Conservation (phyloP, 176 grass and related monocot genomes). For the Elaeis guineensis region DNA sequence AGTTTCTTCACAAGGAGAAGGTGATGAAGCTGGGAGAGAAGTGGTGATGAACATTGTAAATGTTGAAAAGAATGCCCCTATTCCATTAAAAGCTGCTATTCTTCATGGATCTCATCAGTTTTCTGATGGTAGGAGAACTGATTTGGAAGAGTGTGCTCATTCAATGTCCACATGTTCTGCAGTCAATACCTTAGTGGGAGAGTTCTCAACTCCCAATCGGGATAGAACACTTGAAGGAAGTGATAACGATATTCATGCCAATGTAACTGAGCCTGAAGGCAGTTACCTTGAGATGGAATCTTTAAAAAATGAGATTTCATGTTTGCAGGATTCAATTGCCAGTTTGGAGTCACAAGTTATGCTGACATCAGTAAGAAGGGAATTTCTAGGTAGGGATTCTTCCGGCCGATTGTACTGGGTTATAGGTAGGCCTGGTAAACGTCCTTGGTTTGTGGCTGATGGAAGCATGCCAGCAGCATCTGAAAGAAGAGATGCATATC, state of each 20-base stretch:
- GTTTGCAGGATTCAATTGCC: slow-evolving; percentile 65
- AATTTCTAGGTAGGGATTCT: slow-evolving; percentile 82
- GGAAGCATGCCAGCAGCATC: slow-evolving; percentile 49
- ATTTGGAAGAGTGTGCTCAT: no score
- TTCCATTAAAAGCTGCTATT: no score
- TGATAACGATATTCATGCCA: slow-evolving; percentile 24
- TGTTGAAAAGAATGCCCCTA: slow-evolving; percentile 6
- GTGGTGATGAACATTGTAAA: slow-evolving; percentile 7
- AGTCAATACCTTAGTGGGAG: slow-evolving; percentile 22
- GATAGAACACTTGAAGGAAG: slow-evolving; percentile 27
- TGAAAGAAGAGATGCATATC: slow-evolving; percentile 16
- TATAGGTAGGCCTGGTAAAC: slow-evolving; percentile 65
- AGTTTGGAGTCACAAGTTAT: slow-evolving; percentile 57
- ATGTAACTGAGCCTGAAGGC: slow-evolving; percentile 23
- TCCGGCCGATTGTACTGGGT: slow-evolving; percentile 80
- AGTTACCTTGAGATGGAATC: slow-evolving; percentile 50
- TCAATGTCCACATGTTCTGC: slow-evolving; percentile 7
- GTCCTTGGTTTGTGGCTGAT: slow-evolving; percentile 66
- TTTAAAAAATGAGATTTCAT: slow-evolving; percentile 58
- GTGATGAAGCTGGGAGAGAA: slow-evolving; percentile 21
- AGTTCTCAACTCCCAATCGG: slow-evolving; percentile 40
- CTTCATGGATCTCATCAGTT: no score
- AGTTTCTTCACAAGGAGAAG: slow-evolving; percentile 17
- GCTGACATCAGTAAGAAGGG: slow-evolving; percentile 73
- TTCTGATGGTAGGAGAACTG: no score